Percentiles rank a stretch among this genome's conserved stretches.
Conservation (phyloP, 129 eudicot genomes). For the Lactuca sativa region DNA sequence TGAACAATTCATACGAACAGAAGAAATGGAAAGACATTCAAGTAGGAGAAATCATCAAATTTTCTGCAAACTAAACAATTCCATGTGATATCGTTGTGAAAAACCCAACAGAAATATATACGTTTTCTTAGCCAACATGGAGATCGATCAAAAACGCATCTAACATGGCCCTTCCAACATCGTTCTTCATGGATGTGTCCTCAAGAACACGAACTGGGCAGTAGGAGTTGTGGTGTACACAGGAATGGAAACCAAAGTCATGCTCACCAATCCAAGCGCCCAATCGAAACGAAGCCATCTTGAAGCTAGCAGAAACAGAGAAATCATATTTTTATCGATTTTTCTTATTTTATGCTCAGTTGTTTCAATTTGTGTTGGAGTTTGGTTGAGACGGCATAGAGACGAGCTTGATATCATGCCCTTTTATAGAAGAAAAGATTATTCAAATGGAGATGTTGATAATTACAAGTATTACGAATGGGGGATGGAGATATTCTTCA, state of each 20-base stretch:
- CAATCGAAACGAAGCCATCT: conserved; percentile 88
- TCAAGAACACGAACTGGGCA: conserved; percentile 90
- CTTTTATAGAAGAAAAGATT: conserved; percentile 70
- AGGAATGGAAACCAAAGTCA: too few relatives aligned
- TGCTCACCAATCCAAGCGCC: conserved; percentile 92
- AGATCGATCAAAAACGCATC: too few relatives aligned
- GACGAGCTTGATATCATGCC: conserved; percentile 71
- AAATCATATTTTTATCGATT: conserved; percentile 64
- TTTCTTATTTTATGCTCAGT: conserved; percentile 63
- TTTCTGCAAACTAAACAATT: too few relatives aligned
- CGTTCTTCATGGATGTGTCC: conserved; percentile 84
- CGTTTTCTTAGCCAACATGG: too few relatives aligned
- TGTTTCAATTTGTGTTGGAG: conserved; percentile 59
- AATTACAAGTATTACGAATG: conserved; percentile 73
- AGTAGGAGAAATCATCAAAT: too few relatives aligned
- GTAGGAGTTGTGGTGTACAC: conserved; percentile 88
- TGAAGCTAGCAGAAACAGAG: conserved; percentile 78
- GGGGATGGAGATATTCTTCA: conserved; percentile 80
- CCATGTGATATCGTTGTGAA: too few relatives aligned
- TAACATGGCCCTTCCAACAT: conserved; percentile 97
- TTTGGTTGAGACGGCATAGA: conserved; percentile 78
- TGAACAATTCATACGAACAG: too few relatives aligned
- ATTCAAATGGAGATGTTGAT: conserved; percentile 41
- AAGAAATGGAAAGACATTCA: too few relatives aligned
- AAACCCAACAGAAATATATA: too few relatives aligned